A percentile compares a stretch with the other conserved stretches of the same genome.
These are phyloP conservation scores for Puccinia novopanici DNA, from an alignment of 1,284 basidiomycete species.

Conservation along the genomic window DNA sequence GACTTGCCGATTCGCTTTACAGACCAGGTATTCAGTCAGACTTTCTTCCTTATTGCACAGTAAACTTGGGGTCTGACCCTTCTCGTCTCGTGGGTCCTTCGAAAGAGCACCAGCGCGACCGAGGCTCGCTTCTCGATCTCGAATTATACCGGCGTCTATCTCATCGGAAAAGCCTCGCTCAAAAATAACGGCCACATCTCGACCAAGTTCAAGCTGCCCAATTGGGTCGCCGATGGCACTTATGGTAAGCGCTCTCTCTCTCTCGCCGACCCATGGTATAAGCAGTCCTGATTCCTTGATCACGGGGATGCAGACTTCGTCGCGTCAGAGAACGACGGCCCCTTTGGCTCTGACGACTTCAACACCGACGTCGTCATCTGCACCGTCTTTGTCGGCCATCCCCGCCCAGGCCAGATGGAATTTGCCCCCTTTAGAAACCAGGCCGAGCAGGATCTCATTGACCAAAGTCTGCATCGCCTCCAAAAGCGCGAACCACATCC, in stretches of 20 bases:
- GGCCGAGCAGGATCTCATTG: background rate
- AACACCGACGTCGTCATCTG: conserved; percentile 35
- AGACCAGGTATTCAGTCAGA: conserved; percentile 3
- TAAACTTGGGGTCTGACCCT: background rate
- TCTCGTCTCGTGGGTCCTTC: background rate
- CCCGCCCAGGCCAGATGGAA: conserved; percentile 17
- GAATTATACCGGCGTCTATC: conserved; percentile 17
- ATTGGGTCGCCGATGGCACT: conserved; percentile 31
- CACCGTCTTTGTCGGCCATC: conserved; percentile 9
- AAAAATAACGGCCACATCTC: background rate
- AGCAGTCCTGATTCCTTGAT: too few species aligned
- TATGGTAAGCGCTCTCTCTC: conserved; percentile 1
- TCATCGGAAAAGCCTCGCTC: background rate
- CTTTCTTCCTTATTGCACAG: too few species aligned
- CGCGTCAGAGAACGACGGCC: conserved; percentile 32
- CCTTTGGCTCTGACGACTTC: conserved; percentile 26
- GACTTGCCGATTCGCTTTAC: background rate
- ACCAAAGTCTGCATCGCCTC: background rate
- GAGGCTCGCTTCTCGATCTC: conserved; percentile 32
- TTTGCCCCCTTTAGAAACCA: conserved; percentile 24
- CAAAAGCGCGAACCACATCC: conserved; percentile 29
- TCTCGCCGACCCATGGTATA: too few species aligned
- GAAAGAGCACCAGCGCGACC: background rate
- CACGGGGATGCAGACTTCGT: conserved; percentile 5
- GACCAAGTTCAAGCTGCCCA: background rate